Evolutionary conservation across 345 rosid species (phyloP).

Genomic region (Sisymbrium altissimum): DNA sequence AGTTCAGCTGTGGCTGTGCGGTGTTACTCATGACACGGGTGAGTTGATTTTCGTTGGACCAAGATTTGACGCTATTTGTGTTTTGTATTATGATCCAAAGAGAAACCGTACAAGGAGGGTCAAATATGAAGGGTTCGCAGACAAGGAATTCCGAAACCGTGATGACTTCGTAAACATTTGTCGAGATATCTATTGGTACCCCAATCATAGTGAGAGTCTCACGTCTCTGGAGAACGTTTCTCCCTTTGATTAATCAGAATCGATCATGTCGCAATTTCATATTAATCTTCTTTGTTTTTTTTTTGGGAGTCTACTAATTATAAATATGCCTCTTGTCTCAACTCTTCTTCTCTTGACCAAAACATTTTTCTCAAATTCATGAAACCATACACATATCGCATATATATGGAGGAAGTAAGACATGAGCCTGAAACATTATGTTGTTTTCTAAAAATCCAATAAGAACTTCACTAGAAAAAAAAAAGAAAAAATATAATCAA

Average conservation of each 20-base stretch:
- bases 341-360: no score
- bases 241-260: no score
- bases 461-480: no score
- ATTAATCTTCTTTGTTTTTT: background rate
- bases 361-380: no score
- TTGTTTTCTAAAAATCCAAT: no score
- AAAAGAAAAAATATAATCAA: no score
- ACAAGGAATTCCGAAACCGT: background rate
- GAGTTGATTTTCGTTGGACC: background rate
- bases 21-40: background rate
- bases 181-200: background rate
- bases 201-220: slow-evolving; percentile 1
- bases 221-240: background rate
- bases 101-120: slow-evolving; percentile 1
- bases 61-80: background rate
- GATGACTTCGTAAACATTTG: background rate
- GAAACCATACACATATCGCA: no score
- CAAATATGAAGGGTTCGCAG: background rate
- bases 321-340: no score
- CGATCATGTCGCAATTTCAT: no score
- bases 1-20: background rate
- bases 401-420: no score
- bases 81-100: slow-evolving; percentile 12
- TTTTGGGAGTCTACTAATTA: no score
- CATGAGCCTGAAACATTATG: no score